These are phyloP conservation scores for Gnomoniopsis smithogilvyi DNA, from an alignment of 2,329 filamentous ascomycete genomes.

Conservation along the genomic window DNA sequence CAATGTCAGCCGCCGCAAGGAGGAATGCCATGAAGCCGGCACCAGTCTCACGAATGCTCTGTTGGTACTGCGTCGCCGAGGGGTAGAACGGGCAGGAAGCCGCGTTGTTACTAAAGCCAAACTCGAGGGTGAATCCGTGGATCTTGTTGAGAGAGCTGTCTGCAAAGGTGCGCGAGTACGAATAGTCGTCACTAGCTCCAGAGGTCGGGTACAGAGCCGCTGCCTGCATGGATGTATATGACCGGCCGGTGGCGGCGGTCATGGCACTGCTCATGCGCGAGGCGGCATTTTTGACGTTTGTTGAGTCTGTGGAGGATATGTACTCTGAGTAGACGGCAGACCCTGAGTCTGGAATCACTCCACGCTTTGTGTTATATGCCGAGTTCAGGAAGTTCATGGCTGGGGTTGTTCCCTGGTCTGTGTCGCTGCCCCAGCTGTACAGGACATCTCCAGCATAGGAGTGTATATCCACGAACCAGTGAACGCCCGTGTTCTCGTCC, in stretches of 20 bases:
- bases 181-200: constrained; percentile 45
- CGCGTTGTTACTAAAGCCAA: no score
- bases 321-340: constrained; percentile 43
- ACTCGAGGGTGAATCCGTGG: constrained; percentile 44
- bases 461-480: constrained; percentile 59
- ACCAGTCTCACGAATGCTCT: constrained; percentile 41
- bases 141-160: constrained; percentile 34
- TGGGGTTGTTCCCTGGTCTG: constrained; percentile 42
- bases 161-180: constrained; percentile 40
- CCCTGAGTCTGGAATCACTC: constrained; percentile 37
- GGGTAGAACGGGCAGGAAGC: constrained; percentile 46
- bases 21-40: constrained; percentile 41
- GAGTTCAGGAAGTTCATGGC: constrained; percentile 51
- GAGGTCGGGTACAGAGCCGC: constrained; percentile 43
- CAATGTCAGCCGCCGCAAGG: background rate
- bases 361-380: constrained; percentile 46
- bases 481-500: constrained; percentile 44
- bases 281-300: constrained; percentile 31
- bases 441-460: constrained; percentile 49
- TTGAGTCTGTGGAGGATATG: constrained; percentile 34
- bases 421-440: constrained; percentile 57
- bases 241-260: constrained; percentile 33
- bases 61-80: constrained; percentile 36
- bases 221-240: constrained; percentile 36
- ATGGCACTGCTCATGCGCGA: constrained; percentile 36